A percentile compares a stretch with the other conserved stretches of the same genome.
These are phyloP conservation scores for Aquanectria penicillioides DNA, from an alignment of 2,329 filamentous ascomycete genomes.

Conservation along the genomic window DNA sequence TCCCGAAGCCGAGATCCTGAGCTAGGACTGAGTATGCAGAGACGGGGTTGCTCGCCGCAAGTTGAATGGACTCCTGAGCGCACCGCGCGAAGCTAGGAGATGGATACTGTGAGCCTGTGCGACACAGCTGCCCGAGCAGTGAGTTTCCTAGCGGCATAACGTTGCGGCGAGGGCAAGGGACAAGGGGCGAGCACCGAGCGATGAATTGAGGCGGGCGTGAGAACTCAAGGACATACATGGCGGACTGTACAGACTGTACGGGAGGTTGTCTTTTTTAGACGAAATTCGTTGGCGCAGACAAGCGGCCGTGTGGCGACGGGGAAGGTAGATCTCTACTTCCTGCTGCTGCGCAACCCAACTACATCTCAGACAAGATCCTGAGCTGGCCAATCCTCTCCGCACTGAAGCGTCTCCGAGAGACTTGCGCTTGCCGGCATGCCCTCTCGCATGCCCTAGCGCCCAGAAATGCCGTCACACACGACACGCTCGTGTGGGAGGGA, in stretches of 20 bases:
- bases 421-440: conserved; percentile 28
- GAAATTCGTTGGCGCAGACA: conserved; percentile 21
- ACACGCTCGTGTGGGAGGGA: conserved; percentile 29
- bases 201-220: conserved; percentile 3
- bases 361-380: conserved; percentile 35
- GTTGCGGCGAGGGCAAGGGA: background rate
- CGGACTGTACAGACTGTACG: conserved; percentile 11
- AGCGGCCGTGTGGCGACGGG: conserved; percentile 28
- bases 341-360: conserved; percentile 34
- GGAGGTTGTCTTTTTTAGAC: conserved; percentile 27
- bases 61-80: background rate
- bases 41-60: background rate
- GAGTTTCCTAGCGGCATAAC: background rate
- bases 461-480: conserved; percentile 30
- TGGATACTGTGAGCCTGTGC: conserved; percentile 15
- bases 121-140: background rate
- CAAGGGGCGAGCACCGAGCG: background rate
- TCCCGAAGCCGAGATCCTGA: background rate
- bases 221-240: background rate
- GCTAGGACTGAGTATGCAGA: conserved; percentile 1
- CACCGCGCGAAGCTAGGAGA: background rate
- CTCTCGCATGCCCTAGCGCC: conserved; percentile 24
- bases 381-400: conserved; percentile 26
- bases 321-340: conserved; percentile 30
- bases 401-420: conserved; percentile 26